These are phyloP conservation scores for Pseudophaeomoniella oleicola DNA, from an alignment of 2,329 filamentous ascomycete genomes.

Conservation along the genomic window DNA sequence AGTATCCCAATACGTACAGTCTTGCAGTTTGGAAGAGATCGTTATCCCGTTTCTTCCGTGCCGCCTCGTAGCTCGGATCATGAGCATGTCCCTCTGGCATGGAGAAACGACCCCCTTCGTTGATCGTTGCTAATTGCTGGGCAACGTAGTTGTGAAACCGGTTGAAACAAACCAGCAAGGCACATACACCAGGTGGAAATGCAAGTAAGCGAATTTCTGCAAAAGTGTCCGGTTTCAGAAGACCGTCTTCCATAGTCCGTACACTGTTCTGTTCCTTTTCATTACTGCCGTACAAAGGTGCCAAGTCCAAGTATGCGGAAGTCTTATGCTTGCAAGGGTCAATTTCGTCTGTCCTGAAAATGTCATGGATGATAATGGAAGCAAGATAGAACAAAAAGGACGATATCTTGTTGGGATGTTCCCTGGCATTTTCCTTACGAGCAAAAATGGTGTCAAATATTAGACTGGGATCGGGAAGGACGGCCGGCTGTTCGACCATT, in stretches of 20 bases:
- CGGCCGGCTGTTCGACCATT: constrained; percentile 36
- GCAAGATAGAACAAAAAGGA: constrained; percentile 59
- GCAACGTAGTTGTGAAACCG: constrained; percentile 53
- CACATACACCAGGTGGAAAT: constrained; percentile 49
- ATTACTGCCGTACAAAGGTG: constrained; percentile 53
- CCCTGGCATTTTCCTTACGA: constrained; percentile 30
- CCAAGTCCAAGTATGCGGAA: constrained; percentile 56
- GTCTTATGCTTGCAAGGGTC: constrained; percentile 49
- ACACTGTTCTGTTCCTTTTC: constrained; percentile 43
- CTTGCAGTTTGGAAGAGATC: constrained; percentile 43
- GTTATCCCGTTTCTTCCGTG: constrained; percentile 31
- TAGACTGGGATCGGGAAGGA: constrained; percentile 45
- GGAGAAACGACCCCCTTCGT: constrained; percentile 42
- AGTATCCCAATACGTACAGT: constrained; percentile 15
- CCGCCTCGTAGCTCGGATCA: constrained; percentile 15
- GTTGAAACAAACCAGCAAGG: constrained; percentile 48
- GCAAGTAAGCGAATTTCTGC: constrained; percentile 46
- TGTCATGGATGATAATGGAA: constrained; percentile 45
- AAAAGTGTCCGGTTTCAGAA: constrained; percentile 53
- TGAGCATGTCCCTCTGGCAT: constrained; percentile 7
- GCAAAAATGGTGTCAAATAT: constrained; percentile 54
- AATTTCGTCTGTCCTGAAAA: constrained; percentile 47
- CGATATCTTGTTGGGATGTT: constrained; percentile 52
- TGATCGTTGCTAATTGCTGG: constrained; percentile 45
- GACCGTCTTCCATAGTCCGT: constrained; percentile 45